Conservation (phyloP, 1,139 yeast genomes). For the Yamadazyma triangularis region DNA sequence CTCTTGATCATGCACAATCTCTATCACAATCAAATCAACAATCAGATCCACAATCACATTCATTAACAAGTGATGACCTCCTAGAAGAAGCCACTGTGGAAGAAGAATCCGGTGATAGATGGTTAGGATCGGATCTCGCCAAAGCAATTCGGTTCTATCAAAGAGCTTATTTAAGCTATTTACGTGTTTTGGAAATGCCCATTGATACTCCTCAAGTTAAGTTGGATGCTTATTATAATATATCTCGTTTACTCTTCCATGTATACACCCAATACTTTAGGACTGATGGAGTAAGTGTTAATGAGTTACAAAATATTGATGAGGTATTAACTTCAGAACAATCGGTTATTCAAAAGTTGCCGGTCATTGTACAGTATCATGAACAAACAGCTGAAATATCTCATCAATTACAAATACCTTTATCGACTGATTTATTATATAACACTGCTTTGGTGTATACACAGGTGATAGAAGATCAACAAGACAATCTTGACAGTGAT, state of each 20-base stretch:
- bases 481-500: conserved; percentile 13
- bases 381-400: conserved; percentile 28
- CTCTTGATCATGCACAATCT: conserved; percentile 1
- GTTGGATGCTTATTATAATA: conserved; percentile 43
- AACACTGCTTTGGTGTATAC: conserved; percentile 46
- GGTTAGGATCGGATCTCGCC: conserved; percentile 52
- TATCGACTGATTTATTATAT: conserved; percentile 39
- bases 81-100: conserved; percentile 44
- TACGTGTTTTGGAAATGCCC: conserved; percentile 16
- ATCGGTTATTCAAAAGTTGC: conserved; percentile 37
- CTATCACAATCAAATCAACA: not conserved
- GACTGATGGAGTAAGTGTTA: conserved; percentile 39
- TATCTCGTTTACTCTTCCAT: conserved; percentile 44
- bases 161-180: conserved; percentile 38
- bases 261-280: conserved; percentile 43
- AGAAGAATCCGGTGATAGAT: conserved; percentile 57
- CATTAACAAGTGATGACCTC: conserved; percentile 36
- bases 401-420: conserved; percentile 5
- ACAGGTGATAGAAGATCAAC: conserved; percentile 40
- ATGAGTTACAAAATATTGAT: conserved; percentile 34
- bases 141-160: conserved; percentile 53
- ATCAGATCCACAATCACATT: not conserved
- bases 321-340: conserved; percentile 24
- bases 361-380: conserved; percentile 31
- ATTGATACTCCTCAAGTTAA: conserved; percentile 10